Base-by-base conservation (phyloP, 345 rosid genomes). In the Passiflora organensis region DNA sequence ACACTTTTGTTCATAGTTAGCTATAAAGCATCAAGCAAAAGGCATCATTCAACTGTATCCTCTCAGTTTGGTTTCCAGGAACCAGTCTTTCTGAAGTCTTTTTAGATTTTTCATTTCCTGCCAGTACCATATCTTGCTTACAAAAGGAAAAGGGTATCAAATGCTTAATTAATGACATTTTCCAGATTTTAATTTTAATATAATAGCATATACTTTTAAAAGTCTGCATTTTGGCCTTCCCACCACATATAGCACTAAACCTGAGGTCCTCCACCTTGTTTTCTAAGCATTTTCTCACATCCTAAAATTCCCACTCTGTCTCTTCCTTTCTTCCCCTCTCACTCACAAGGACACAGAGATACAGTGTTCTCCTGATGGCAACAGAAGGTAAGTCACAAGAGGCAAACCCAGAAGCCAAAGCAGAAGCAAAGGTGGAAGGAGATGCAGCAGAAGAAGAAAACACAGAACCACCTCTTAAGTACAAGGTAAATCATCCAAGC, bases 401-500 rank as follows among this genome's bases (percentile, higher is more conserved):
- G 46, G 34, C 56, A 2, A 64, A 57, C 48, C 4, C 53, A 12
- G 67, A 58, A 45, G 19, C 51, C 19, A 62, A 43, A 49, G 16
- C 28, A 58, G 48, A 22, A 41, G 6, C 48, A 22, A 41, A 41
- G 51, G 37, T 56, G 9, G 6, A 62, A 53, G 71, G 70, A 61
- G 53, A 38, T n/a, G n/a, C n/a, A 37, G 43, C 36, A 13, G 53
- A 28, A 23, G 36, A 17, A 8, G 20, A 1, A 1, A 44, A 60
- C 47, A 41, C 43, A 18, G 83, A 69, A 32, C 65, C 69, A 38
- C 73, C 79, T 60, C 91, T 85, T 23, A 77, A 76, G 32, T 84
- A 62, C 73, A 87, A 84, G 90, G 97, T 84, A 44, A 55, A 38
- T n/a, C 20, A 48, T n/a, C n/a, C n/a, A 32, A 19, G n/a, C n/a